Evolutionary conservation across 345 rosid species (phyloP).

Genomic region (Rhodamnia argentea): DNA sequence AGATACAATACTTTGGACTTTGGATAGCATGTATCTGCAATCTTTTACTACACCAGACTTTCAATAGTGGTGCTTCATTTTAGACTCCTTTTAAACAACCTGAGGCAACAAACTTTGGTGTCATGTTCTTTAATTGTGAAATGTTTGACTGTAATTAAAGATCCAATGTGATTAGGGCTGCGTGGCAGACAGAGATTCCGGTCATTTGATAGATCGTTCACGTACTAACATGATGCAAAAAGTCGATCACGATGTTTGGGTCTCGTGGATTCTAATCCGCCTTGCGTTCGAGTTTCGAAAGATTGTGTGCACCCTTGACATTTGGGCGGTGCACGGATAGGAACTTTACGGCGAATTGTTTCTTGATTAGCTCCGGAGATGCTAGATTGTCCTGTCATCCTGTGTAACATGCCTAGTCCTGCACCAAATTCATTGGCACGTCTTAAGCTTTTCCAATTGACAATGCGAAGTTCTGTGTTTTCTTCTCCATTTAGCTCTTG

Average conservation of each 20-base stretch:
- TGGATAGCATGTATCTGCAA: background rate
- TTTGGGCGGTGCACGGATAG: background rate
- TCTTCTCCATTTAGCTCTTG: accelerated
- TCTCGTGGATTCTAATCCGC: background rate
- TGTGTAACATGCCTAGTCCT: background rate
- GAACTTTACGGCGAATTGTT: accelerated
- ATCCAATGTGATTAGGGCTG: background rate
- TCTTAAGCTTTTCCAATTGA: accelerated
- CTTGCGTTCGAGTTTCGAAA: background rate
- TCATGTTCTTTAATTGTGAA: background rate
- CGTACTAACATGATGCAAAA: background rate
- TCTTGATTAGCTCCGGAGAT: background rate
- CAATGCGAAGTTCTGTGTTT: accelerated
- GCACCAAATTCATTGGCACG: background rate
- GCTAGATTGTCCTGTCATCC: background rate
- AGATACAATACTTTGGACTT: too few species aligned
- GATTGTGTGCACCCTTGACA: background rate
- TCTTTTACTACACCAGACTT: background rate
- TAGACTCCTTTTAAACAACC: background rate
- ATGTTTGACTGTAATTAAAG: background rate
- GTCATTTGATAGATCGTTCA: background rate
- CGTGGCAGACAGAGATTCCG: background rate
- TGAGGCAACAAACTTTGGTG: background rate
- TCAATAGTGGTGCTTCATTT: background rate
- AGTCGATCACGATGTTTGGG: background rate